Evolutionary conservation across 768 basidiomycete species (phyloP), one percentile per base, ranked within the genome.

Genomic region (Russula foetens): DNA sequence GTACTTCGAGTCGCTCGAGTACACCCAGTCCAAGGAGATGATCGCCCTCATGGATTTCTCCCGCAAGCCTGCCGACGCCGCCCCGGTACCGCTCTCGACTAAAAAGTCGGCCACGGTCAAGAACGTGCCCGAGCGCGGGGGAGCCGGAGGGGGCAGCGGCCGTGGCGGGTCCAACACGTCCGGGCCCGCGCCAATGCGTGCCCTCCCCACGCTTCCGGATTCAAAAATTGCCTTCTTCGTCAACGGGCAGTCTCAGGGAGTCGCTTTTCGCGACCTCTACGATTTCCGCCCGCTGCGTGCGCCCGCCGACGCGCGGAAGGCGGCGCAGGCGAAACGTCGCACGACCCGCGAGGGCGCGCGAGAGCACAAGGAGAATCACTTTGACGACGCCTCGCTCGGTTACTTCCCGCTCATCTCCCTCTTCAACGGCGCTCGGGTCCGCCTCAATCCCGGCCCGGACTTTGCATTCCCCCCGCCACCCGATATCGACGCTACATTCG

Each of bases 391-490:
- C 21, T 85, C 88, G 21, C 75, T 97, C 7, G 97, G 97, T 1
- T 99, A 99, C 73, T 98, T 93, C 71, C 93, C 96, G 0, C 86
- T 98, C 75, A 83, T 97, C 64, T 96, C 92, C 4, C 77, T 96
- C 39, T 99, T 92, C 76, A 95, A 94, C 68, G 86, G 88, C 61
- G 96, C 92, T 0, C 82, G 84, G 60, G 88, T 94, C 14, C 79
- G 72, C 49, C 78, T 96, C 59, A 98, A 99, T 69, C 84, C 94
- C 19, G 97, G 97, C 0, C 97, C 97, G 0, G 71, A 86, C 62
- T 98, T 95, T 67, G 81, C 82, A 8, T 90, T 80, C 67, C 82
- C 89, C 1, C 94, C 93, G 3, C 90, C 90, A 1, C 73, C 78
- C 8, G 86, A 94, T 65, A 81, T 94, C 65, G 91, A 92, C 62